Evolutionary conservation across 345 rosid genomes (phyloP).

Genomic region (Murraya paniculata): DNA sequence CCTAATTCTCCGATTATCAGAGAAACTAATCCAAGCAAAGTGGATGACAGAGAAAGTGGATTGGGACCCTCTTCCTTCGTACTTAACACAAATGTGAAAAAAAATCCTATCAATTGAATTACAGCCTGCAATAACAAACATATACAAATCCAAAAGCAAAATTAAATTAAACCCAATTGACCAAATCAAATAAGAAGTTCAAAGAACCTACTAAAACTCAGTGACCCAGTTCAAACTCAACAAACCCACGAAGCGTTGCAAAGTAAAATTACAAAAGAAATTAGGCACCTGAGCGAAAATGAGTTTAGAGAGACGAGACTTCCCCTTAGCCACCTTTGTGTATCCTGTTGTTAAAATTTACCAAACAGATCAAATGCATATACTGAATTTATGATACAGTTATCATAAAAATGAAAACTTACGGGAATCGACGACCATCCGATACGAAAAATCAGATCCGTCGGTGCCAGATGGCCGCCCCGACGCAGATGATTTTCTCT

Average conservation of each 20-base stretch:
- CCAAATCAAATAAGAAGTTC: background rate
- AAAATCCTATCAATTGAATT: constrained; percentile 25
- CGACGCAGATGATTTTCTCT: constrained; percentile 1
- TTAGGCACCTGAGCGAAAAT: constrained; percentile 39
- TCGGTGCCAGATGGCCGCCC: constrained; percentile 77
- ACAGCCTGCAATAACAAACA: constrained; percentile 29
- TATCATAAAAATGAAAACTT: constrained; percentile 25
- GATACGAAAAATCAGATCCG: constrained; percentile 81
- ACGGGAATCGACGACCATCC: constrained; percentile 93
- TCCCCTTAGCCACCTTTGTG: constrained; percentile 53
- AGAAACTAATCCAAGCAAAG: constrained; percentile 20
- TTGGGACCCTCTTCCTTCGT: constrained; percentile 12
- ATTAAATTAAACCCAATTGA: background rate
- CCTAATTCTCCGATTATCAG: constrained; percentile 36
- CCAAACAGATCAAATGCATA: background rate
- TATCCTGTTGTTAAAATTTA: constrained; percentile 35
- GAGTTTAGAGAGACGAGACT: constrained; percentile 34
- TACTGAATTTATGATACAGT: background rate
- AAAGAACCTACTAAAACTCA: background rate
- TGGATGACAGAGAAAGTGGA: constrained; percentile 17
- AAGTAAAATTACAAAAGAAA: background rate
- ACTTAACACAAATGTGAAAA: background rate
- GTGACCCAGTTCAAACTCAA: background rate
- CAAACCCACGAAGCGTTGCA: background rate
- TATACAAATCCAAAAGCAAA: background rate